Evolutionary conservation across 1,284 basidiomycete genomes (phyloP).

Genomic region (Vanrija sp.): DNA sequence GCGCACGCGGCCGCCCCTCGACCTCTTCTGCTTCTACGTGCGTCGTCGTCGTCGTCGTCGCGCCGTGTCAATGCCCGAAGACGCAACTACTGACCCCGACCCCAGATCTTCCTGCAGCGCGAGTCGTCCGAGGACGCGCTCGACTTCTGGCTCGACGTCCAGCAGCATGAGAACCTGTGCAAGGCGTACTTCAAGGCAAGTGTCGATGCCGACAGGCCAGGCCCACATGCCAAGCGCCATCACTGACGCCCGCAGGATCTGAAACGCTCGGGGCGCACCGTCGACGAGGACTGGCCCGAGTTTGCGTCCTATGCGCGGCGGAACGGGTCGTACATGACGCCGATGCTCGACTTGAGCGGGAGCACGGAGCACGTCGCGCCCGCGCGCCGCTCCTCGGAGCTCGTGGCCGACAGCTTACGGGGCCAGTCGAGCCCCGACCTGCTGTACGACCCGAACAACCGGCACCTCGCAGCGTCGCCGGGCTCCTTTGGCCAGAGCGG

Average conservation of each 20-base stretch:
- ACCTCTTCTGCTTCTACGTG: conserved; percentile 98
- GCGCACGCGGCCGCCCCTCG: conserved; percentile 86
- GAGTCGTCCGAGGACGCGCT: conserved; percentile 92
- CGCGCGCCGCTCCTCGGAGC: conserved; percentile 14
- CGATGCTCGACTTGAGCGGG: conserved; percentile 51
- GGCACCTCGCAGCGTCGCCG: too few relatives aligned
- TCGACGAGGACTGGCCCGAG: conserved; percentile 95
- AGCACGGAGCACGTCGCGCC: conserved; percentile 9
- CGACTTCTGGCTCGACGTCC: conserved; percentile 98
- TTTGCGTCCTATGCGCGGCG: conserved; percentile 80
- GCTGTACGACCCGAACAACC: too few relatives aligned
- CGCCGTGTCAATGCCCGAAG: neutral
- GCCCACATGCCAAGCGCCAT: too few relatives aligned
- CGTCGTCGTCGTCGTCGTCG: too few relatives aligned
- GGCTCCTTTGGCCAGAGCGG: too few relatives aligned
- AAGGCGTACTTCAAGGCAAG: conserved; percentile 86
- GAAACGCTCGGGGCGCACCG: conserved; percentile 81
- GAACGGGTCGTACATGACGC: conserved; percentile 62
- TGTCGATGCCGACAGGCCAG: neutral
- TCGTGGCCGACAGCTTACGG: neutral
- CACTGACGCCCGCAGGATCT: conserved; percentile 59
- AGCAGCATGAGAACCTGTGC: conserved; percentile 98
- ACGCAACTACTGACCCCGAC: neutral
- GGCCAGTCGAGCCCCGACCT: too few relatives aligned
- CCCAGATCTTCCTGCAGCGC: conserved; percentile 71